Evolutionary conservation across 768 basidiomycete genomes (phyloP).

Genomic region (Auricularia sp.): DNA sequence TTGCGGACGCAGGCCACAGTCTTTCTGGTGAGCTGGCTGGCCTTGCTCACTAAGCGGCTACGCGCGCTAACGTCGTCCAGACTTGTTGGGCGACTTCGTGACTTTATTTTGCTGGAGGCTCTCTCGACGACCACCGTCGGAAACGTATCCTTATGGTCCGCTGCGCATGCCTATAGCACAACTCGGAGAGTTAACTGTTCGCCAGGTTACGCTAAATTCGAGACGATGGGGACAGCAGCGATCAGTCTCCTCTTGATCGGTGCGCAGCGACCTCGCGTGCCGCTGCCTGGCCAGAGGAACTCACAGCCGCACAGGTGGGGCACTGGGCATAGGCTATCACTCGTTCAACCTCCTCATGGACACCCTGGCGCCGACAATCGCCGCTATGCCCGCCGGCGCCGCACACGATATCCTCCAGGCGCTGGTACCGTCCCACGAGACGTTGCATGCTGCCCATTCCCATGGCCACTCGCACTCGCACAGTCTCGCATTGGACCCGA

Average conservation of each 20-base stretch:
- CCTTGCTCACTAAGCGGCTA: conserved; percentile 3
- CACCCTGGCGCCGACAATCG: conserved; percentile 54
- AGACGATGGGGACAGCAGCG: conserved; percentile 87
- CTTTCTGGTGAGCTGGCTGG: conserved; percentile 54
- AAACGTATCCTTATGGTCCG: conserved; percentile 57
- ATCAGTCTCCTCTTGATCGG: conserved; percentile 80
- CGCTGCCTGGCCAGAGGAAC: not conserved
- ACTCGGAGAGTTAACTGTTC: not conserved
- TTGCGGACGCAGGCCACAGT: conserved; percentile 92
- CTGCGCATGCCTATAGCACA: conserved; percentile 3
- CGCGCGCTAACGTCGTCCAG: conserved; percentile 23
- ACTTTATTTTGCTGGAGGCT: conserved; percentile 83
- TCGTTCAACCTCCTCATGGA: conserved; percentile 76
- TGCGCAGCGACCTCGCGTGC: not conserved
- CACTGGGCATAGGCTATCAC: conserved; percentile 54
- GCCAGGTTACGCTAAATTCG: conserved; percentile 79
- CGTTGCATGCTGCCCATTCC: conserved; percentile 24
- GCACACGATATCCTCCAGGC: conserved; percentile 51
- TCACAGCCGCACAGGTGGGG: not conserved
- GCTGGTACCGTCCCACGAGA: conserved; percentile 16
- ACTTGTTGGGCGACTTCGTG: conserved; percentile 84
- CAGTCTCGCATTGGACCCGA: conserved; percentile 59
- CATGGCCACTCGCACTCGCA: conserved; percentile 40
- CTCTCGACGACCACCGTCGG: conserved; percentile 71
- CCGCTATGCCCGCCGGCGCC: conserved; percentile 53